A percentile compares a stretch with the other conserved stretches of the same genome.
phyloP scores from a whole-genome alignment of 352 stramenopile species.

The Phytophthora nicotianae region DNA sequence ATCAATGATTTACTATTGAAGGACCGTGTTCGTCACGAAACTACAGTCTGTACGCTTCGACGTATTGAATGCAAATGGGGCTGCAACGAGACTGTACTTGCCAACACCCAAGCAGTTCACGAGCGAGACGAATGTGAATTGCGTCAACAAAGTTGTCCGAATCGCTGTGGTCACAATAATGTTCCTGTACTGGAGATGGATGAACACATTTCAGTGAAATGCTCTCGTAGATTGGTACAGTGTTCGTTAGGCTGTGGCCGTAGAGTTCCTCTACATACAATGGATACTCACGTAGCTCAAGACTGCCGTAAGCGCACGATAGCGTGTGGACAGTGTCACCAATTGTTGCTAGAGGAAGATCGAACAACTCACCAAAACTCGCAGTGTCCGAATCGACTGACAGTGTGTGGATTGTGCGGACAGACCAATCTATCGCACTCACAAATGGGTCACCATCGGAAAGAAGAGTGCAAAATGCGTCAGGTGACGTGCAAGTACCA shows the following conservation, averaged over 20 bases:
- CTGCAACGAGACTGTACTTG: conserved; percentile 59
- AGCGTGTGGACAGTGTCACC: conserved; percentile 40
- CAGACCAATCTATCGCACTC: conserved; percentile 41
- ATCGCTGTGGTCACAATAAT: conserved; percentile 47
- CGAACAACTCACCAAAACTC: conserved; percentile 34
- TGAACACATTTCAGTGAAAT: conserved; percentile 41
- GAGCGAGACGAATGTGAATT: conserved; percentile 62
- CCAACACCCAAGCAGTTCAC: conserved; percentile 44
- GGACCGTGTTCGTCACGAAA: conserved; percentile 57
- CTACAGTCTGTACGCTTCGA: conserved; percentile 45
- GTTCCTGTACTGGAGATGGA: conserved; percentile 46
- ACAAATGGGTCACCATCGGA: conserved; percentile 47
- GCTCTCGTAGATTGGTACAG: conserved; percentile 35
- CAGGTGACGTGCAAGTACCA: conserved; percentile 53
- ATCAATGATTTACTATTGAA: conserved; percentile 45
- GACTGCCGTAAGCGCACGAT: conserved; percentile 59
- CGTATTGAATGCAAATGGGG: conserved; percentile 62
- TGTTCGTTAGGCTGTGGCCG: conserved; percentile 60
- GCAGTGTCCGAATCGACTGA: conserved; percentile 50
- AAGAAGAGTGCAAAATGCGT: conserved; percentile 63
- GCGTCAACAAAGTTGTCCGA: conserved; percentile 54
- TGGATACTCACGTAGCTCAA: conserved; percentile 35
- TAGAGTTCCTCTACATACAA: conserved; percentile 52
- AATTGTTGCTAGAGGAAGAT: conserved; percentile 45
- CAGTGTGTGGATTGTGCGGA: conserved; percentile 60